A percentile compares a stretch with the other conserved stretches of the same genome.
phyloP scores from a whole-genome alignment of 2,329 filamentous ascomycete genomes.

The Xylariaceae sp. region DNA sequence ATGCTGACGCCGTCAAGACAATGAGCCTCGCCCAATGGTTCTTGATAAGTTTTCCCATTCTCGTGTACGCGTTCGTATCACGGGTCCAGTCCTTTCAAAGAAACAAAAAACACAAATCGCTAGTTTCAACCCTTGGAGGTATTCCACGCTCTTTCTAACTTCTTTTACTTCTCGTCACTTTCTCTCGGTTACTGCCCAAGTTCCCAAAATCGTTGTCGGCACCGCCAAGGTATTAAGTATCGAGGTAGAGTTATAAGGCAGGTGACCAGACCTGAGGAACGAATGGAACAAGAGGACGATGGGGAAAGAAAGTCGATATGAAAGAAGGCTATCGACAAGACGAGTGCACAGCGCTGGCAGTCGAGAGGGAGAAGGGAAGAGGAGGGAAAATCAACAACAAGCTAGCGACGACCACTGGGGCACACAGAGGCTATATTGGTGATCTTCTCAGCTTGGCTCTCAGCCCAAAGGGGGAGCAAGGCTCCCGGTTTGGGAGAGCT shows the following conservation, averaged over 20 bases:
- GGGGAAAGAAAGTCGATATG: conserved; percentile 38
- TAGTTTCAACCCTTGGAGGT: conserved; percentile 18
- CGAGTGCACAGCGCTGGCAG: conserved; percentile 47
- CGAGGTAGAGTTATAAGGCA: conserved; percentile 29
- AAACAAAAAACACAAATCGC: conserved; percentile 10
- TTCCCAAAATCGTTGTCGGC: conserved; percentile 14
- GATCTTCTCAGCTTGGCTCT: conserved; percentile 25
- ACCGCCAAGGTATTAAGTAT: conserved; percentile 15
- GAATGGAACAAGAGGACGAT: conserved; percentile 26
- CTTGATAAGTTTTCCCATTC: conserved; percentile 97
- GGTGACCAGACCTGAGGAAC: conserved; percentile 50
- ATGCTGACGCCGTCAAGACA: conserved; percentile 55
- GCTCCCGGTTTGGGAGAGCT: conserved; percentile 37
- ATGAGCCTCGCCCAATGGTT: conserved; percentile 98
- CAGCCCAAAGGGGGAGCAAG: conserved; percentile 27
- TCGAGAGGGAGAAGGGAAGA: conserved; percentile 28
- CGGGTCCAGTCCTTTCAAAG: conserved; percentile 5
- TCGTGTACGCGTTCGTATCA: conserved; percentile 24
- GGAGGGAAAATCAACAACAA: conserved; percentile 26
- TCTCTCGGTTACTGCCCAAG: conserved; percentile 14
- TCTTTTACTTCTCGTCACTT: conserved; percentile 9
- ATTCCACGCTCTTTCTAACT: conserved; percentile 18
- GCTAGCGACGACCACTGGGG: conserved; percentile 19
- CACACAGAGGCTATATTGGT: conserved; percentile 37
- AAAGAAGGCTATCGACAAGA: conserved; percentile 51